A percentile compares a stretch with the other conserved stretches of the same genome.
Conservation (phyloP, 1,284 basidiomycete species). For the Irpex sp. region DNA sequence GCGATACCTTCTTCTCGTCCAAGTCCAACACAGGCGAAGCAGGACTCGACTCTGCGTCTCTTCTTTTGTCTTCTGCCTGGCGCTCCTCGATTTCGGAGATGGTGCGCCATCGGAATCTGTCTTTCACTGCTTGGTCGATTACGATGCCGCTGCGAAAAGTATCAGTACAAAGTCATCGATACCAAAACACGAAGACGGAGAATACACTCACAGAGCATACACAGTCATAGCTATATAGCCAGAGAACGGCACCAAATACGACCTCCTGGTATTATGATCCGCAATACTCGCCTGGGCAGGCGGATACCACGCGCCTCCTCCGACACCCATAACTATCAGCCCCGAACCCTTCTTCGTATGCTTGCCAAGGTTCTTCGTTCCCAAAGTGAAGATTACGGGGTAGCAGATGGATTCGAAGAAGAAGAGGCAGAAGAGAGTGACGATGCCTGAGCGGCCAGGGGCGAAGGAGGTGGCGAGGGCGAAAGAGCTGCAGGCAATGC, state of each 20-base stretch:
- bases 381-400: conserved; percentile 69
- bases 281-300: conserved; percentile 68
- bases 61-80: conserved; percentile 16
- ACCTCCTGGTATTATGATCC: conserved; percentile 49
- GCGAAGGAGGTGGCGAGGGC: conserved; percentile 50
- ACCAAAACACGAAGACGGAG: neutral
- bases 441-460: conserved; percentile 54
- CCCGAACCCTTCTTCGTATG: conserved; percentile 71
- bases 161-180: conserved; percentile 6
- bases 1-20: conserved; percentile 22
- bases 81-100: conserved; percentile 36
- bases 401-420: conserved; percentile 78
- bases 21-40: conserved; percentile 11
- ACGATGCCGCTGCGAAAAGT: conserved; percentile 44
- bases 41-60: conserved; percentile 4
- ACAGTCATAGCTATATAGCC: conserved; percentile 57
- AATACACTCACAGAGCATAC: conserved; percentile 50
- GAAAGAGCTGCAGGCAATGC: conserved; percentile 49
- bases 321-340: conserved; percentile 72
- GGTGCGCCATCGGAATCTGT: conserved; percentile 48
- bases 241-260: conserved; percentile 58
- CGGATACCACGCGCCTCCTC: conserved; percentile 76
- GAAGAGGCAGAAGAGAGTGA: conserved; percentile 66
- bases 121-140: conserved; percentile 43
- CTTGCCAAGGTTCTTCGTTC: conserved; percentile 65